Evolutionary conservation across 441 rosid genomes (phyloP).

Genomic region (Viola pubescens): DNA sequence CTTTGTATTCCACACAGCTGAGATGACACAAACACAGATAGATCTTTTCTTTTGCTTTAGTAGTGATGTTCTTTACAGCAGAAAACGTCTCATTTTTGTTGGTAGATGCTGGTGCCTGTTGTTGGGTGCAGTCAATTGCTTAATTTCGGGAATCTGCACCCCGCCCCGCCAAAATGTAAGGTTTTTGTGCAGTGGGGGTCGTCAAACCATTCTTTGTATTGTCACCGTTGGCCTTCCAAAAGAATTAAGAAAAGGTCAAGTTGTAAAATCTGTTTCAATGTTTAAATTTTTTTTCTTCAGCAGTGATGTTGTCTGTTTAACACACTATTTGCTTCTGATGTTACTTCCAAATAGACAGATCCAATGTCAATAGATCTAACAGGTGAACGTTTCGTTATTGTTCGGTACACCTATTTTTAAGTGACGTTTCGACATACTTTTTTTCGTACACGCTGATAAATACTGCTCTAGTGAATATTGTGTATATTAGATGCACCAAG

Average conservation of each 20-base stretch:
- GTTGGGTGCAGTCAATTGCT: conserved; percentile 2
- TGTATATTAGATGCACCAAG: too few species aligned
- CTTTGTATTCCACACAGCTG: too few species aligned
- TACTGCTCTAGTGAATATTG: too few species aligned
- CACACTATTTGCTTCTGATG: too few species aligned
- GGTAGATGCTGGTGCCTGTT: conserved; percentile 15
- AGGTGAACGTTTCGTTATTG: too few species aligned
- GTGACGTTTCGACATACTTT: too few species aligned
- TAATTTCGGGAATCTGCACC: background rate
- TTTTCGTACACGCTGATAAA: too few species aligned
- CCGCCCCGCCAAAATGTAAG: conserved; percentile 8
- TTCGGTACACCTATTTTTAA: too few species aligned
- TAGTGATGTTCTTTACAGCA: conserved; percentile 25
- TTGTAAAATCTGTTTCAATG: background rate
- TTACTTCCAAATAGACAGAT: too few species aligned
- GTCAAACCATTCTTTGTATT: conserved; percentile 5
- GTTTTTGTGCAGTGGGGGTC: conserved; percentile 11
- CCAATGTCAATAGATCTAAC: too few species aligned
- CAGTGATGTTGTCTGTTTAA: background rate
- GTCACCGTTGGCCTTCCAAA: background rate
- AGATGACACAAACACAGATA: conserved; percentile 14
- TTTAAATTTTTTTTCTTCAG: background rate
- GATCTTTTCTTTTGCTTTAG: background rate
- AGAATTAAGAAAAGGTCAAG: conserved; percentile 1
- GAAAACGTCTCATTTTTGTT: conserved; percentile 9